A percentile compares a stretch with the other conserved stretches of the same genome.
Conservation (phyloP, 1,139 yeast species). For the Blastobotrys elegans region DNA sequence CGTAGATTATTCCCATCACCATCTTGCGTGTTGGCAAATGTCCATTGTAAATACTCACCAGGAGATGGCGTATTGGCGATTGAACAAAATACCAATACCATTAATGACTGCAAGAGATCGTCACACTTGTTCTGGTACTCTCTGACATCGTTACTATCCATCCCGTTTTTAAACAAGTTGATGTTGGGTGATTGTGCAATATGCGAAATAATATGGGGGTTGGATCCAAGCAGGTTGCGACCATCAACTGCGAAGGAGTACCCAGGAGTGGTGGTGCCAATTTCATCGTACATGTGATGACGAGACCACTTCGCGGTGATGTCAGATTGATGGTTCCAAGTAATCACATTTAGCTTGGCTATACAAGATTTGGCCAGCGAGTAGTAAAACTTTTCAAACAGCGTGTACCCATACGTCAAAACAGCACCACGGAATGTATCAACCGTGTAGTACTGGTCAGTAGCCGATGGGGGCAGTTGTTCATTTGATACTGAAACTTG, state of each 20-base stretch:
- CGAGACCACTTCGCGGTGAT: constrained; percentile 7
- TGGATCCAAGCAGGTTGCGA: neutral
- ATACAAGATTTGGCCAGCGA: constrained; percentile 5
- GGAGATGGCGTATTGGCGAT: constrained; percentile 12
- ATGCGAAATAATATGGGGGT: neutral
- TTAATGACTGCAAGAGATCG: constrained; percentile 2
- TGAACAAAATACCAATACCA: constrained; percentile 6
- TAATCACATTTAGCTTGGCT: constrained; percentile 5
- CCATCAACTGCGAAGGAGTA: constrained; percentile 9
- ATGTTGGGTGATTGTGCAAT: constrained; percentile 4
- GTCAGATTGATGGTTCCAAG: constrained; percentile 7
- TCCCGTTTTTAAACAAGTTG: constrained; percentile 4
- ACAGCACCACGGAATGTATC: constrained; percentile 9
- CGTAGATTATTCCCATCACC: too few relatives aligned
- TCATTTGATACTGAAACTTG: neutral
- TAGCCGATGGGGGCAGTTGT: neutral
- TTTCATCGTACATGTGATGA: constrained; percentile 2
- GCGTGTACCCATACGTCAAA: constrained; percentile 6
- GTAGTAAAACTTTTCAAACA: constrained; percentile 8
- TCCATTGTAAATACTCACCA: constrained; percentile 4
- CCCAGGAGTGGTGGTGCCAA: neutral
- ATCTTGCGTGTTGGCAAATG: constrained; percentile 2
- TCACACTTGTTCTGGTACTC: constrained; percentile 6
- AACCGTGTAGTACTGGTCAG: constrained; percentile 6
- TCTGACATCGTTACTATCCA: neutral